Evolutionary conservation across 179 eudicot species (phyloP), one percentile per base, ranked within the genome.

Genomic region (Sideroxylon spinosum): DNA sequence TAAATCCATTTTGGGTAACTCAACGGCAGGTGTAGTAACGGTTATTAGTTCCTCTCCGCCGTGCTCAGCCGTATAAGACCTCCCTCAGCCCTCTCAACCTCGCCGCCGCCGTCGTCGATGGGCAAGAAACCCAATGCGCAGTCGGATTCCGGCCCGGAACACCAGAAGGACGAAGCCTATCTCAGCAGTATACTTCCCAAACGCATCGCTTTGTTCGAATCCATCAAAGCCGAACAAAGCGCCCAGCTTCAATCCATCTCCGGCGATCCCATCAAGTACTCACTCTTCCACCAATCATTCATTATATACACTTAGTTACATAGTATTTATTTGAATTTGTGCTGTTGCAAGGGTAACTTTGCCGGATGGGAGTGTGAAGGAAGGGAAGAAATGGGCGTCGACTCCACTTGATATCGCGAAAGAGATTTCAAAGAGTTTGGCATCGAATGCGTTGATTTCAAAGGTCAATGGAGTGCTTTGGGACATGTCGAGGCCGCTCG

Each of bases 401-500:
- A 87, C 98, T 0, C 99, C 99, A 6, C 64, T 86, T 4, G 96
- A 91, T 48, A 79, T 95, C 3, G 98, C 98, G 1, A 85, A 85
- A 69, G 93, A 80, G 85, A 89, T 93, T 60, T 93, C 98, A 11
- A 93, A 93, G 90, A 82, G 96, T 72, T 87, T 95, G 85, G 96
- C 92, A 4, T 84, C 98, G 0, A 93, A 86, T 57, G 90, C 99
- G 3, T 75, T 93, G 85, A 92, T 95, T 79, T 78, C 99, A 14
- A 87, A 87, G 81, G 99, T 95, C 5, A 84, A 93, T 74, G 93
- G 87, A 11, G 87, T 84, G 22, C 82, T 95, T 19, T 95, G 99
- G 99, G 99, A 95, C 69, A 93, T 95, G 99, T 29, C 74, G 1
- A 88, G 99, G 82, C 94, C 98, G 0, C 85, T 95, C 26, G 99